Evolutionary conservation across 495 filamentous ascomycete genomes (phyloP).

Genomic region (Talaromyces proteolyticus): DNA sequence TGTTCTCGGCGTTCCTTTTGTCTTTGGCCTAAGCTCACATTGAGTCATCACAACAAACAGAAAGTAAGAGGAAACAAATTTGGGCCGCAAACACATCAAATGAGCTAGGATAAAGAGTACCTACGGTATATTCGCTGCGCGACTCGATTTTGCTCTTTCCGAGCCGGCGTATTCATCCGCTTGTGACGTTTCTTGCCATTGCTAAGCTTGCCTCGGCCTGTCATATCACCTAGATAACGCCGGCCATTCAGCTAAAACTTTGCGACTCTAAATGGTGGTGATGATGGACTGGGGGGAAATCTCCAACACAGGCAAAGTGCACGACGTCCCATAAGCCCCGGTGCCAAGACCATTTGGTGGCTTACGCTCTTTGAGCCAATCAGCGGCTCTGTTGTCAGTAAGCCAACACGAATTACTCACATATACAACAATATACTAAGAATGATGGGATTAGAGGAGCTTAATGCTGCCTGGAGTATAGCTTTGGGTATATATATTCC

Average conservation of each 20-base stretch:
- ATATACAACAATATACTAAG: too few species aligned
- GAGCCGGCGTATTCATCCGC: constrained; percentile 32
- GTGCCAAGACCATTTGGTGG: too few species aligned
- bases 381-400: background rate
- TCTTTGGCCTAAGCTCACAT: constrained; percentile 9
- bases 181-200: constrained; percentile 10
- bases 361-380: constrained; percentile 17
- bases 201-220: too few species aligned
- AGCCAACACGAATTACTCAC: too few species aligned
- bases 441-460: too few species aligned
- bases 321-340: too few species aligned
- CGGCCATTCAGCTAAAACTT: too few species aligned
- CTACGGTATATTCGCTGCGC: constrained; percentile 36
- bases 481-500: background rate
- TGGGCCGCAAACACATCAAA: background rate
- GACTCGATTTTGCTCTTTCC: constrained; percentile 32
- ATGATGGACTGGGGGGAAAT: too few species aligned
- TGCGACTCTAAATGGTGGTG: too few species aligned
- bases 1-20: constrained; percentile 12
- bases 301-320: too few species aligned
- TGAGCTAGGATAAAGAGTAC: background rate
- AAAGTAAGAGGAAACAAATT: too few species aligned
- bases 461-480: background rate
- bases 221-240: too few species aligned
- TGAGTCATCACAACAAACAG: background rate